phyloP scores from a whole-genome alignment of 2,329 filamentous ascomycete species.

The Cladophialophora psammophila region DNA sequence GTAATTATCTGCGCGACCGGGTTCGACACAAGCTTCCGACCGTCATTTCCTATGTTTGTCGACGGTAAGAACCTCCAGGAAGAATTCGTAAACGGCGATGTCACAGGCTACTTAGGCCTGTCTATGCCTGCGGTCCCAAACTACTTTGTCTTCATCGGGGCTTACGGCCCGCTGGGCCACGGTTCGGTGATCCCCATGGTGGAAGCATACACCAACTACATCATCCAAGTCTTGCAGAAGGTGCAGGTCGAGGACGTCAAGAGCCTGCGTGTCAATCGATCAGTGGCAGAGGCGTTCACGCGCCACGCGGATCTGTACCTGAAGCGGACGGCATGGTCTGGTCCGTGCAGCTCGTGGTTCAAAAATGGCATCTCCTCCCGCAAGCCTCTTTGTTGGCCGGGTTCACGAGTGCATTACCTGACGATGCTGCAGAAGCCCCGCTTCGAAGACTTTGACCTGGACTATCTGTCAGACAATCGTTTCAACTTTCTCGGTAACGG shows the following conservation, averaged over 20 bases:
- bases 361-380: conserved; percentile 15
- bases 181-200: conserved; percentile 40
- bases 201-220: conserved; percentile 40
- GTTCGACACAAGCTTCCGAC: conserved; percentile 13
- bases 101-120: conserved; percentile 41
- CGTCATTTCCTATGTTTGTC: conserved; percentile 19
- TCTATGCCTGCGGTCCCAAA: conserved; percentile 42
- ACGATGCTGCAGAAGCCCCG: conserved; percentile 43
- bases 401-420: conserved; percentile 41
- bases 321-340: conserved; percentile 41
- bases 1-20: conserved; percentile 39
- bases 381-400: conserved; percentile 50
- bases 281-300: conserved; percentile 44
- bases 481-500: conserved; percentile 54
- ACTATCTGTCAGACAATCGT: conserved; percentile 41
- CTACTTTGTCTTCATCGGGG: conserved; percentile 44
- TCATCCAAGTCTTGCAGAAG: conserved; percentile 43
- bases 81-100: conserved; percentile 41
- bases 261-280: conserved; percentile 40
- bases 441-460: conserved; percentile 17
- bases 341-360: conserved; percentile 16
- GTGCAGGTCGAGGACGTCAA: conserved; percentile 44
- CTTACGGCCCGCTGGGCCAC: conserved; percentile 40
- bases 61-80: conserved; percentile 21
- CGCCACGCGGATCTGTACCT: conserved; percentile 45